Evolutionary conservation across 495 filamentous ascomycete genomes (phyloP), one percentile per base, ranked within the genome.

Genomic region (Physcia stellaris): DNA sequence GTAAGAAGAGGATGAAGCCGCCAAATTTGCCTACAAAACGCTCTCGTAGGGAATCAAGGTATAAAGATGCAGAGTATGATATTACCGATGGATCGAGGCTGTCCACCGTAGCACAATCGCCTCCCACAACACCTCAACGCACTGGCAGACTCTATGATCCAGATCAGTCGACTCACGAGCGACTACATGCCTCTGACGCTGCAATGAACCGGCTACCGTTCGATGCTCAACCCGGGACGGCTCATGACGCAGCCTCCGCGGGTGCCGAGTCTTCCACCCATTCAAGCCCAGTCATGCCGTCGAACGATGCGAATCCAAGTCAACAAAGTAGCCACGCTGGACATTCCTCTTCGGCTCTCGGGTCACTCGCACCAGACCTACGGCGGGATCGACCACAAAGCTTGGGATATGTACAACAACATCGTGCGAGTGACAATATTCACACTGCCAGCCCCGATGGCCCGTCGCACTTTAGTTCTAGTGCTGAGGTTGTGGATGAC

Each of bases 361-460:
- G 51, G 10, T 37, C 42, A 23, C 43, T 46, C 22, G 43, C 40
- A 23, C 52, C 48, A 12, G 38, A 45, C 52, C 51, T 37, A 29
- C 62, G 47, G 45, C 50, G 63, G 7, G 79, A 81, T 27, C 67
- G 71, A 22, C 73, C 78, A 2, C 70, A 78, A 2, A 82, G 68
- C 48, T 66, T 78, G 48, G 82, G 83, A 1, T 78, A 75, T 47
- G 83, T 88, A n/a, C 63, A 79, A 24, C 77, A 83, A 21, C 76
- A 82, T 43, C 63, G 70, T 24, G 67, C 71, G 0, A 60, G 58
- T 24, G 73, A 75, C 35, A 68, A 71, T 35, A 72, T 77, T 32
- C 66, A 67, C 40, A 75, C 66, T 43, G 67, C 71, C 23, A 71
- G 58, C 45, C 60, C 61, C 22, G 64, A 75, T n/a, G 68, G 76